Base-by-base conservation (phyloP, 202 grass and related monocot genomes). In the Eragrostis tef region DNA sequence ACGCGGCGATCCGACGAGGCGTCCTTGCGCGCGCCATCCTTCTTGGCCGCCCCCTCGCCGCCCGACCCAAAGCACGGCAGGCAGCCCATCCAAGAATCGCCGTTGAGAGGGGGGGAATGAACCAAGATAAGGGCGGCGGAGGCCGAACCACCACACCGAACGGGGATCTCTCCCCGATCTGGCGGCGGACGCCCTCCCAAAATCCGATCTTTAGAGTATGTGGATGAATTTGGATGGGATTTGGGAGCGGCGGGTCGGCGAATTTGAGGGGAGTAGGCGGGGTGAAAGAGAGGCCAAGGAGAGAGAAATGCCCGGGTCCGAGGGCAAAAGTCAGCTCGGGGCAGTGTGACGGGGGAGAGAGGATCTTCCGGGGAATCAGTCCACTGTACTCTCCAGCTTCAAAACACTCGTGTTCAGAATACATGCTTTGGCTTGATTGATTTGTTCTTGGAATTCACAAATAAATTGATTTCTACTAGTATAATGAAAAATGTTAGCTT, bases 61-160 rank as follows among this genome's bases (percentile, higher is more conserved):
- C 42, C 64, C 63, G 86, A 91, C 71, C 86, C 74, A 26, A 89
- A 94, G 79, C 92, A 94, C 41, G 81, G 78, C 56, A 94, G 72
- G 78, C 92, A 94, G 72, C 86, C 81, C 92, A 94, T 94, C 81
- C 75, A 64, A 76, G 79, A 89, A 74, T 74, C 78, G 51, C 64
- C 70, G 58, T 25, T 47, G 9, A 2, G 31, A 13, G 29, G 10
- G 52, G 52, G 3, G 9, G 9, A 61, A 73, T 27, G 58, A 49
- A 44, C 47, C n/a, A 72, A 78, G 59, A 78, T 78, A 76, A 64
- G 42, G 1, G 52, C 50, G 36, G 79, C 60, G 60, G 83, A 67
- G 67, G 70, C 79, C 87, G 67, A 79, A 79, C 83, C 87, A 89
- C 87, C 79, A 79, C 74, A 83, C 36, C 34, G 77, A 46, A 83